Base-by-base conservation (phyloP, 371 early-diverging fungal species). In the Lichtheimia corymbifera region DNA sequence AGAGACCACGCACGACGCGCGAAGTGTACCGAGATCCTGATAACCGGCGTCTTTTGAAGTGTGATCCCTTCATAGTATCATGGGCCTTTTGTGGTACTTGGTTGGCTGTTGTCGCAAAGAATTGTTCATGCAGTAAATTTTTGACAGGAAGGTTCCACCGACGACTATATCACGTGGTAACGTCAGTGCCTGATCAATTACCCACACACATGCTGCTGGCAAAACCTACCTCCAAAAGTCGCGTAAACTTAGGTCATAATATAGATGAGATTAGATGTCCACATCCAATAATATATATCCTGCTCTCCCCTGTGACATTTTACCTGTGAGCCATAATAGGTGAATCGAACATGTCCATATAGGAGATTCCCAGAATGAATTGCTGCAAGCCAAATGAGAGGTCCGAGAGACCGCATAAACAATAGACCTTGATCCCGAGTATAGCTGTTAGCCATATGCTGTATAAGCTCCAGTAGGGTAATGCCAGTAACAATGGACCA, bases 121-220 rank as follows among this genome's bases (percentile, higher is more conserved):
- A 50, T 43, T 62, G 61, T 14, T 50, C 25, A 57, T 77, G 74
- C 5, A 74, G 53, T 7, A 68, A n/a, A n/a, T 70, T 74, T 24
- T 64, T 72, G n/a, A 77, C 63, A 20, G 66, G 53, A 52, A 47
- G 68, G 57, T 77, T 77, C 77, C 77, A 74, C 44, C 77, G 66
- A 43, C 70, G 64, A 55, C 74, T 72, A 63, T 12, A 30, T 24
- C 40, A 35, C 35, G 35, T 35, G 35, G 6, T 35, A 35, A 11
- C 7, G 4, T 35, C 11, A 35, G 35, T 35, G 35, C 35, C 35
- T 35, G 35, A 35, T 11, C 11, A 6, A 35, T 35, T 35, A 11
- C 4, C 22, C 22, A 28, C 35, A 35, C 35, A 35, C 35, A 11
- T 35, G 35, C 22, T 22, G 11, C 1, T 35, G 2, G 9, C 2